These are phyloP conservation scores for Zygosaccharomyces kombuchaensis DNA, from an alignment of 805 yeast genomes.

Conservation along the genomic window DNA sequence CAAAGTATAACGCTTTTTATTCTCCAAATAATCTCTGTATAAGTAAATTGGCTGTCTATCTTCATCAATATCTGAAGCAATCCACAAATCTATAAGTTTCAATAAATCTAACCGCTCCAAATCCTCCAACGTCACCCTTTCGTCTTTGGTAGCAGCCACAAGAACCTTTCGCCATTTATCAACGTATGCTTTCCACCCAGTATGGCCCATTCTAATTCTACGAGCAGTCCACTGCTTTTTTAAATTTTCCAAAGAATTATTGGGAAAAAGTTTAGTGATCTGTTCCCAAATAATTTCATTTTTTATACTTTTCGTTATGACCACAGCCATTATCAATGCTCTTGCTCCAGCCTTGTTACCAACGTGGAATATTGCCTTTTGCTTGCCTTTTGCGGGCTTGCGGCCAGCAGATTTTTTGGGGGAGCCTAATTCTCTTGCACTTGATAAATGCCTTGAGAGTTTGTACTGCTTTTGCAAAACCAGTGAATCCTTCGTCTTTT, in stretches of 20 bases:
- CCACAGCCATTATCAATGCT: conserved; percentile 56
- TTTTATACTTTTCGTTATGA: conserved; percentile 59
- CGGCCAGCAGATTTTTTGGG: neutral
- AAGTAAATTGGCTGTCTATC: conserved; percentile 13
- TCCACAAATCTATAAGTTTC: conserved; percentile 63
- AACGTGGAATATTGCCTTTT: conserved; percentile 19
- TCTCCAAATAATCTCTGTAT: conserved; percentile 42
- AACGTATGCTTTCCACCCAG: conserved; percentile 50
- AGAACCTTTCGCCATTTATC: conserved; percentile 66
- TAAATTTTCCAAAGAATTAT: conserved; percentile 41
- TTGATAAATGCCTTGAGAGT: conserved; percentile 4
- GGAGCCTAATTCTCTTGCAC: neutral
- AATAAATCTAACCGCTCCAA: conserved; percentile 48
- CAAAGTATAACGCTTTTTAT: conserved; percentile 44
- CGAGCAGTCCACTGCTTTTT: conserved; percentile 61
- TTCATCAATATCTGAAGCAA: conserved; percentile 41
- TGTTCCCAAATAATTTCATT: conserved; percentile 63
- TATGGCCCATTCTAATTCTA: conserved; percentile 54
- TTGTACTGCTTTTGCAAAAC: conserved; percentile 1
- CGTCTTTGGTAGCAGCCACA: conserved; percentile 53
- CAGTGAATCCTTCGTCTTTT: neutral
- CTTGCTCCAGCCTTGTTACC: conserved; percentile 46
- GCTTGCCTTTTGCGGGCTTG: conserved; percentile 2
- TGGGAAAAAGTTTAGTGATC: conserved; percentile 47
- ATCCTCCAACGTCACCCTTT: conserved; percentile 45